Conservation (phyloP, 2,329 filamentous ascomycete species). For the Thielaviopsis cerberus region DNA sequence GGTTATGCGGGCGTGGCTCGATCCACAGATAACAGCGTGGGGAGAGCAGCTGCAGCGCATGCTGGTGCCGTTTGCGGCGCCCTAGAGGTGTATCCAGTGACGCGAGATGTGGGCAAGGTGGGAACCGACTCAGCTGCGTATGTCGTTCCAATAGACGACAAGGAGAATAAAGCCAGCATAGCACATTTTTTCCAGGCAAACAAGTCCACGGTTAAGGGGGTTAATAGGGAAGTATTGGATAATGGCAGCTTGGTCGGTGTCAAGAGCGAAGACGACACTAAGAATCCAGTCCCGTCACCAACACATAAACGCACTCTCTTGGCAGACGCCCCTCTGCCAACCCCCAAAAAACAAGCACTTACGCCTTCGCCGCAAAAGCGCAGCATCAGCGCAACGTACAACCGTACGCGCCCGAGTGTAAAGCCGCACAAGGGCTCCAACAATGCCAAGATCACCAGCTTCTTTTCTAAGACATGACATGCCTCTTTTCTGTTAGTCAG, state of each 20-base stretch:
- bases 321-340: not conserved
- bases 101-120: slow-evolving; percentile 80
- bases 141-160: slow-evolving; percentile 63
- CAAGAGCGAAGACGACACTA: slow-evolving; percentile 10
- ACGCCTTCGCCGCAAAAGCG: not conserved
- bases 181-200: slow-evolving; percentile 71
- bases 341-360: not conserved
- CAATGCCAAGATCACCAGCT: slow-evolving; percentile 7
- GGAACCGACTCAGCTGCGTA: slow-evolving; percentile 78
- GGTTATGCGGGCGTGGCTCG: slow-evolving; percentile 55
- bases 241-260: slow-evolving; percentile 8
- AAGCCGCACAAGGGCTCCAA: not conserved
- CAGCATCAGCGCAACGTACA: not conserved
- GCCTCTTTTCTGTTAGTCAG: not conserved
- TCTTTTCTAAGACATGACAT: slow-evolving; percentile 3
- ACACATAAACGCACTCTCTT: not conserved
- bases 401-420: not conserved
- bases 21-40: slow-evolving; percentile 57
- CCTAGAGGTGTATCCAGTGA: slow-evolving; percentile 71
- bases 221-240: not conserved
- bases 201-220: slow-evolving; percentile 19
- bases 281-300: slow-evolving; percentile 2
- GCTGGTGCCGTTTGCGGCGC: slow-evolving; percentile 65
- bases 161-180: slow-evolving; percentile 82
- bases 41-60: slow-evolving; percentile 57